Base-by-base conservation (phyloP, 768 basidiomycete species). In the Boletus vermiculosoides region DNA sequence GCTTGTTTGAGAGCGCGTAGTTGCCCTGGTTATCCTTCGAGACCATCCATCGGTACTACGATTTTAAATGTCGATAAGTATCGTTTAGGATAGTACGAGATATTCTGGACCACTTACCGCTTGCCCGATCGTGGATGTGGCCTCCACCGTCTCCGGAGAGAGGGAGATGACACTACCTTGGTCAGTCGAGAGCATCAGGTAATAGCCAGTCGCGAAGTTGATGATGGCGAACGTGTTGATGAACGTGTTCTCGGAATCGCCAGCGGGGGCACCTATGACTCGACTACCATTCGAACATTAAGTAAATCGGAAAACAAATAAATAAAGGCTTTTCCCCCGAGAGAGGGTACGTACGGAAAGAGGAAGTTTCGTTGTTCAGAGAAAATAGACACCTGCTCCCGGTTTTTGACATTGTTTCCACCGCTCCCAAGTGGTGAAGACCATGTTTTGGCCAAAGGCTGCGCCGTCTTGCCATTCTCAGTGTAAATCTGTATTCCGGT, bases 31-130 rank as follows among this genome's bases (percentile, higher is more conserved):
- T 3, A 8, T 50, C 54, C 33, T 52, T 62, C 15, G 45, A 33
- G 30, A 61, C 4, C 30, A n/a, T n/a, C 59, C 60, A 61, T 46
- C 53, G 54, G 34, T 41, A 61, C 60, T 61, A 41, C 20, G 18
- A 34, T 23, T 44, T 37, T 6, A 12, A 30, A 15, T 45, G 13
- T 50, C 55, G 18, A 46, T 16, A 30, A 39, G 20, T 10, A 4
- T 37, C 23, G 13, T 45, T 31, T n/a, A 18, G 33, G 23, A 22
- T 25, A 41, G n/a, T 12, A 6, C 25, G 2, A 22, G 34, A n/a
- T 9, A 23, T 49, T n/a, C 10, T 1, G 8, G 20, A 28, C n/a
- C 2, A 34, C 60, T 18, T 12, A 49, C 58, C 10, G 28, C 18
- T 45, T 46, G 6, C n/a, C 9, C n/a, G 39, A 20, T 20, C n/a